A percentile compares a stretch with the other conserved stretches of the same genome.
phyloP scores from a whole-genome alignment of 75 land plant species.

The Cunninghamia lanceolata region DNA sequence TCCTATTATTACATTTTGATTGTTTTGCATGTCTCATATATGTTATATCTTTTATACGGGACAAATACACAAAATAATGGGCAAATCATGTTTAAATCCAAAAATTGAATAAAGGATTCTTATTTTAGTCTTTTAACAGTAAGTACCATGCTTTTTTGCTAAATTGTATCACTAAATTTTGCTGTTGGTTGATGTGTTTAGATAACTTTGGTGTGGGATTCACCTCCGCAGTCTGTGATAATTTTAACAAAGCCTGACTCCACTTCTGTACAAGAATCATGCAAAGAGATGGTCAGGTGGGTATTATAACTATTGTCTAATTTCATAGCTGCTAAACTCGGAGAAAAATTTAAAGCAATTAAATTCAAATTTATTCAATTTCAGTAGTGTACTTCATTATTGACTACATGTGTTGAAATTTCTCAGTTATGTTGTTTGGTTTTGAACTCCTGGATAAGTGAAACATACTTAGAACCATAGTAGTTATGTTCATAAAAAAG shows the following conservation, averaged over 20 bases:
- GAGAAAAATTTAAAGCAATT: neutral
- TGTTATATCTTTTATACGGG: neutral
- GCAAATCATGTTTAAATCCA: neutral
- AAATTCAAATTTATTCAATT: neutral
- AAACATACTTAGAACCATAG: neutral
- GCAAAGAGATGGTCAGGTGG: conserved; percentile 87
- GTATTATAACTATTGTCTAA: neutral
- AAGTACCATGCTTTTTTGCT: neutral
- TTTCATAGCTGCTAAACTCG: neutral
- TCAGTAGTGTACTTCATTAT: neutral
- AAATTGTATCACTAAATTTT: neutral
- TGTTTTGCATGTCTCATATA: neutral
- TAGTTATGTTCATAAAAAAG: neutral
- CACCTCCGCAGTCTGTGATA: conserved; percentile 83
- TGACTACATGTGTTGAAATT: neutral
- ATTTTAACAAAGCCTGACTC: conserved; percentile 89
- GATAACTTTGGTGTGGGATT: conserved; percentile 90
- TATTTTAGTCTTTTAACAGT: neutral
- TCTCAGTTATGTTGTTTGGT: neutral
- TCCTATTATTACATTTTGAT: neutral
- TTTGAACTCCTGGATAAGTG: neutral
- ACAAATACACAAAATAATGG: neutral
- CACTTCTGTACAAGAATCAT: conserved; percentile 51
- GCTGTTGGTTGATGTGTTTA: conserved; percentile 20
- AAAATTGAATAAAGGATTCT: neutral